A percentile compares a stretch with the other conserved stretches of the same genome.
Conservation (phyloP, 1,139 yeast genomes). For the Candida smagusa region DNA sequence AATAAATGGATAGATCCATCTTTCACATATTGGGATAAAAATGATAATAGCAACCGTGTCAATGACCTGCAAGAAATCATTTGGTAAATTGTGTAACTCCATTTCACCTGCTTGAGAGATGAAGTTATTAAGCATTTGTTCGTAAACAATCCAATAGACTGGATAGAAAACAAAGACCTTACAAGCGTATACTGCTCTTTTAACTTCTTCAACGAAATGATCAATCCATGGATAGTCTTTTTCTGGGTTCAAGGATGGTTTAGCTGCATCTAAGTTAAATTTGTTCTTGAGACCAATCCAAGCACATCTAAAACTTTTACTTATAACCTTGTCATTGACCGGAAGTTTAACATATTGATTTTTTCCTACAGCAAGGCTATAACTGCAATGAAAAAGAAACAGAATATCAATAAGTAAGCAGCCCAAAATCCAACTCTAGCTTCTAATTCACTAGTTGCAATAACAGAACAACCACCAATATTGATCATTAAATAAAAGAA, state of each 20-base stretch:
- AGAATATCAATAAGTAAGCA: too few relatives aligned
- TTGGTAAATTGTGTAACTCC: slow-evolving; percentile 62
- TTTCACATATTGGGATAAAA: slow-evolving; percentile 58
- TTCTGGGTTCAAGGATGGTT: slow-evolving; percentile 46
- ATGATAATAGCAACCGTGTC: slow-evolving; percentile 60
- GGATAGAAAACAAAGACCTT: slow-evolving; percentile 61
- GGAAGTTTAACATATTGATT: slow-evolving; percentile 60
- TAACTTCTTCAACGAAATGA: slow-evolving; percentile 59
- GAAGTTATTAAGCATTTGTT: slow-evolving; percentile 63
- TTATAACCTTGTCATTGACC: slow-evolving; percentile 60
- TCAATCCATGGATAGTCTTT: slow-evolving; percentile 53
- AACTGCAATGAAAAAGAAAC: slow-evolving; percentile 55
- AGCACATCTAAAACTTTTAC: slow-evolving; percentile 47
- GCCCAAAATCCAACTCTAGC: slow-evolving; percentile 22
- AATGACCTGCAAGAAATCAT: slow-evolving; percentile 60
- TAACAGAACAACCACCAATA: slow-evolving; percentile 21
- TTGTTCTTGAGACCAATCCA: slow-evolving; percentile 46
- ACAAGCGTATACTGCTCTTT: slow-evolving; percentile 58
- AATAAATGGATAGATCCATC: slow-evolving; percentile 50
- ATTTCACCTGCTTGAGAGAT: slow-evolving; percentile 63
- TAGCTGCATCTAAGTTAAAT: slow-evolving; percentile 50
- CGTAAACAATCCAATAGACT: slow-evolving; percentile 63
- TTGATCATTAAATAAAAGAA: slow-evolving; percentile 24
- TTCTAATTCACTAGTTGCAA: slow-evolving; percentile 24
- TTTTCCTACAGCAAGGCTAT: slow-evolving; percentile 60